phyloP scores from a whole-genome alignment of 1,139 yeast genomes.

The Pneumocystis wakefieldiae region DNA sequence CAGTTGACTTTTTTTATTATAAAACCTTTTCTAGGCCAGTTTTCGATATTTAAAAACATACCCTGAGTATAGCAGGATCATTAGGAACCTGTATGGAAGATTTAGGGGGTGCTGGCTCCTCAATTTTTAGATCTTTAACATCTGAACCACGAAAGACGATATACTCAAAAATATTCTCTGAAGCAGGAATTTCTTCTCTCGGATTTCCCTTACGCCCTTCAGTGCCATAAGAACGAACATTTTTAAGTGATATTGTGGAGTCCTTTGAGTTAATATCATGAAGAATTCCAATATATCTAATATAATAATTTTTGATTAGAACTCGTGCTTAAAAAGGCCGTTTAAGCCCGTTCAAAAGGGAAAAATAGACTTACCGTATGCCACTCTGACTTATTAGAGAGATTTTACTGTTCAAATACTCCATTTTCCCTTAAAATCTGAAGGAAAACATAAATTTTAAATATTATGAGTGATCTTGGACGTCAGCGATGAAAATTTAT shows the following conservation, averaged over 20 bases:
- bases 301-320: not conserved
- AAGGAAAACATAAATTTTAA: not conserved
- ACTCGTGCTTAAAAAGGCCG: not conserved
- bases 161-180: conserved; percentile 55
- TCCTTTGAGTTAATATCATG: conserved; percentile 81
- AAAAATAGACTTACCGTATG: not conserved
- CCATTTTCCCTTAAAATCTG: not conserved
- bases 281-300: conserved; percentile 68
- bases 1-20: not conserved
- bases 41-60: conserved; percentile 13
- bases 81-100: conserved; percentile 18
- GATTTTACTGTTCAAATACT: not conserved
- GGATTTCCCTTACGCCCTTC: conserved; percentile 80
- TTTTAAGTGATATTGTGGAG: conserved; percentile 72
- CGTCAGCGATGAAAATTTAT: not conserved
- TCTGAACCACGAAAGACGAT: conserved; percentile 87
- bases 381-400: not conserved
- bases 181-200: conserved; percentile 57
- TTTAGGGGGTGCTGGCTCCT: conserved; percentile 38
- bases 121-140: conserved; percentile 72
- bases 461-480: not conserved
- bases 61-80: conserved; percentile 26
- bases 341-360: not conserved
- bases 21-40: not conserved
- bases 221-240: conserved; percentile 79